Base-by-base conservation (phyloP, 1,284 basidiomycete species). In the Rhizopogon hawkerae region DNA sequence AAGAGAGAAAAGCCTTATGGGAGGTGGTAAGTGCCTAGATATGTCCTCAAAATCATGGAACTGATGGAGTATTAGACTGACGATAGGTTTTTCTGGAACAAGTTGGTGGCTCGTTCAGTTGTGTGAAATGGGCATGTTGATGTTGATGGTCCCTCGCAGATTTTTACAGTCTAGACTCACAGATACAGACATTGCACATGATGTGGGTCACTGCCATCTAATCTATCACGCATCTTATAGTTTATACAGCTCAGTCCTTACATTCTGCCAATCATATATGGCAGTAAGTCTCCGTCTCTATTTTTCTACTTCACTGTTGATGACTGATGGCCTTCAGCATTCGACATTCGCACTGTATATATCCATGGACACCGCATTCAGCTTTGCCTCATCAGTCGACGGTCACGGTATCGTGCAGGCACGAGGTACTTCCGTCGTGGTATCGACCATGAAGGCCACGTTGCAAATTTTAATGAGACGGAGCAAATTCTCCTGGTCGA, bases 61-160 rank as follows among this genome's bases (percentile, higher is more conserved):
- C 54, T 67, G 43, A 59, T 24, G 55, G 14, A 57, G 52, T 57
- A 58, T 38, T 60, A 93, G 79, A 86, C 87, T 29, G 95, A 98
- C 60, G 92, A 96, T 61, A 79, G 95, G 56, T 98, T 98, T 73
- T 98, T 98, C 71, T 98, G 95, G 95, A 98, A 98, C 69, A 89
- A 84, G 78, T 90, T 70, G 56, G 69, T 76, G 33, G 57, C 63
- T 48, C 39, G 37, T 47, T 47, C 16, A 24, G 26, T n/a, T 38
- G n/a, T 48, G 35, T 18, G 35, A 29, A 34, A n/a, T 38, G 26
- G 50, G 26, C 11, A 38, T 38, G 37, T 18, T 31, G 41, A 38
- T 33, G 21, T 56, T 56, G 26, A 56, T 35, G 7, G 3, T 35
- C 13, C 10, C 37, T 37, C 44, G 38, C 54, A 87, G 84, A 64